Conservation (phyloP, 352 stramenopile genomes). For the Phytophthora sp. region DNA sequence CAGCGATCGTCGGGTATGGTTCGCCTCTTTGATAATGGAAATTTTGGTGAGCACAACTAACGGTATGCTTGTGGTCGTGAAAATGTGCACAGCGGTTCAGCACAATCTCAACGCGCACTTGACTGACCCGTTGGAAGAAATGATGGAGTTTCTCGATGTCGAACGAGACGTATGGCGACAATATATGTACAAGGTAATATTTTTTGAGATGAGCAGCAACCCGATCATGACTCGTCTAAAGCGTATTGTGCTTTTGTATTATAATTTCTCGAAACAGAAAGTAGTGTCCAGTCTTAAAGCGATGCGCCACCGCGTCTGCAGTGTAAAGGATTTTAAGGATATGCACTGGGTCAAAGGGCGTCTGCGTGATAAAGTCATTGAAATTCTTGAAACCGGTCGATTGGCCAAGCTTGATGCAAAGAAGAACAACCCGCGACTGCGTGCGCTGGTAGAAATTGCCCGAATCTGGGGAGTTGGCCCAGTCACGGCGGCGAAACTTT, state of each 20-base stretch:
- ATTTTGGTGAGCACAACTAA: background rate
- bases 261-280: constrained; percentile 43
- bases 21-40: too few relatives aligned
- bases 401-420: constrained; percentile 86
- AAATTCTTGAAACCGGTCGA: constrained; percentile 77
- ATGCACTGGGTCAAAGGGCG: constrained; percentile 74
- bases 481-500: constrained; percentile 76
- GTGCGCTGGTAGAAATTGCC: constrained; percentile 64
- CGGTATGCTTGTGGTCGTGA: background rate
- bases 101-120: constrained; percentile 80
- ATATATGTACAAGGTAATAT: constrained; percentile 80
- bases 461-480: constrained; percentile 84
- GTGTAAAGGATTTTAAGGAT: constrained; percentile 63
- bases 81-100: constrained; percentile 51
- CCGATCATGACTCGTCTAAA: background rate
- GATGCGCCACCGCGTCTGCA: constrained; percentile 62
- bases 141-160: constrained; percentile 83
- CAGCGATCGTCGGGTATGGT: constrained; percentile 76
- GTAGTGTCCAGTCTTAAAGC: constrained; percentile 75
- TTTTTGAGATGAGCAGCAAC: background rate
- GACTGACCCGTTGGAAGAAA: constrained; percentile 75
- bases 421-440: constrained; percentile 62
- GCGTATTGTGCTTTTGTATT: background rate
- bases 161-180: constrained; percentile 80
- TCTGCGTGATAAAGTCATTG: constrained; percentile 73